These are phyloP conservation scores for Penstemon eatonii DNA, from an alignment of 257 asterid genomes.

Conservation along the genomic window DNA sequence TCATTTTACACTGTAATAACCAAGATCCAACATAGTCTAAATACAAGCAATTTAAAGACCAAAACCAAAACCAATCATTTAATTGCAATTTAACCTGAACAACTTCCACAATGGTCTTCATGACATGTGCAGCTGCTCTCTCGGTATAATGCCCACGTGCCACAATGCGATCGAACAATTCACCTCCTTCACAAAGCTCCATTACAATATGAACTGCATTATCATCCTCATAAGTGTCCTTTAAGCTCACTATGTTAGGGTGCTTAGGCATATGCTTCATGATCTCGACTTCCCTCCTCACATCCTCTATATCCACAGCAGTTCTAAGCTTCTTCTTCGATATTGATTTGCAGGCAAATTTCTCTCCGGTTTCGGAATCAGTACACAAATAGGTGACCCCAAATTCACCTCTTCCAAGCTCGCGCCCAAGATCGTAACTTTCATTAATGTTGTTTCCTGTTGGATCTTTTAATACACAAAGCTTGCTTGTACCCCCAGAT, in stretches of 20 bases:
- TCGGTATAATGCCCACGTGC: constrained; percentile 65
- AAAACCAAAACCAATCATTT: background rate
- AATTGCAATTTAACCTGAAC: constrained; percentile 47
- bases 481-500: constrained; percentile 43
- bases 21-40: too few relatives aligned
- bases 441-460: constrained; percentile 48
- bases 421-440: constrained; percentile 55
- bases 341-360: constrained; percentile 62
- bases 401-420: constrained; percentile 71
- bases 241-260: constrained; percentile 52
- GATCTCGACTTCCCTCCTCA: constrained; percentile 64
- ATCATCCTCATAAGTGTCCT: constrained; percentile 59
- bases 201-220: constrained; percentile 59
- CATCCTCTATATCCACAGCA: constrained; percentile 56
- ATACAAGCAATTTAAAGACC: background rate
- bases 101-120: constrained; percentile 65
- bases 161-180: constrained; percentile 57
- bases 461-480: constrained; percentile 53
- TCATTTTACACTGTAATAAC: too few relatives aligned
- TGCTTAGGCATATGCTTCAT: constrained; percentile 61
- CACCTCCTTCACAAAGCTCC: constrained; percentile 65
- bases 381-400: constrained; percentile 66
- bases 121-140: constrained; percentile 55
- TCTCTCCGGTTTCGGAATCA: constrained; percentile 41
- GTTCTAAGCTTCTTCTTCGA: constrained; percentile 56